Conservation (phyloP, 768 basidiomycete species). For the Dioszegia aurantiaca region DNA sequence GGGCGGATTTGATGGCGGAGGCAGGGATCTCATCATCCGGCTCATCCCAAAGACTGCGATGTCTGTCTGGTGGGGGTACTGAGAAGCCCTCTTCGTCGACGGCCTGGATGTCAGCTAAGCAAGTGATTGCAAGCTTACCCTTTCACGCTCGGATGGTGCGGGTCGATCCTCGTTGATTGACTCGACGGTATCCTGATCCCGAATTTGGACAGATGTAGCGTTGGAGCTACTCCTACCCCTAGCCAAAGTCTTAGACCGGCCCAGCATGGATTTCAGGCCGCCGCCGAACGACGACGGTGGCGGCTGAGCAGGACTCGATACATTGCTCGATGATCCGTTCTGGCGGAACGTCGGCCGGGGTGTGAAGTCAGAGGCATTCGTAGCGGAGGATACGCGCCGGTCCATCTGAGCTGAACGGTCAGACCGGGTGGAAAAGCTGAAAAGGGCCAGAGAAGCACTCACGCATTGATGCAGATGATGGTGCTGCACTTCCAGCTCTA, state of each 20-base stretch:
- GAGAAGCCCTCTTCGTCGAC: slow-evolving; percentile 55
- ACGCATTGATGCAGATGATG: slow-evolving; percentile 28
- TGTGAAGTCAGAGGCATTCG: slow-evolving; percentile 41
- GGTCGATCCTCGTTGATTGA: slow-evolving; percentile 13
- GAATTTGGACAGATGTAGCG: slow-evolving; percentile 35
- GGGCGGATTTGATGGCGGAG: slow-evolving; percentile 11
- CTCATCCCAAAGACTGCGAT: slow-evolving; percentile 51
- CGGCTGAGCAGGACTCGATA: slow-evolving; percentile 1
- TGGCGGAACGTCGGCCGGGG: slow-evolving; percentile 28
- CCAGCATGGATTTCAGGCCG: slow-evolving; percentile 39
- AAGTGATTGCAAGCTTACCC: background rate
- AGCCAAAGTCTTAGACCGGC: slow-evolving; percentile 31
- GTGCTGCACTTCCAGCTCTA: slow-evolving; percentile 8
- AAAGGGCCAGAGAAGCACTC: slow-evolving; percentile 7
- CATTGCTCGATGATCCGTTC: slow-evolving; percentile 34
- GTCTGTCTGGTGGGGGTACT: slow-evolving; percentile 53
- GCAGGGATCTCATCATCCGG: slow-evolving; percentile 32
- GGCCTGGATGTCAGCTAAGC: slow-evolving; percentile 7
- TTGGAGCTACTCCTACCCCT: slow-evolving; percentile 36
- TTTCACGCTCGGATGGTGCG: background rate
- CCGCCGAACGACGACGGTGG: slow-evolving; percentile 28
- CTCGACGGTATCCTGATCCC: slow-evolving; percentile 28
- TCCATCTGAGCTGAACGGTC: slow-evolving; percentile 17
- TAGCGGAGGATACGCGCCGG: slow-evolving; percentile 29
- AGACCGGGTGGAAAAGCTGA: background rate